These are phyloP conservation scores for Pseudocercospora fuligena DNA, from an alignment of 2,329 filamentous ascomycete genomes.

Conservation along the genomic window DNA sequence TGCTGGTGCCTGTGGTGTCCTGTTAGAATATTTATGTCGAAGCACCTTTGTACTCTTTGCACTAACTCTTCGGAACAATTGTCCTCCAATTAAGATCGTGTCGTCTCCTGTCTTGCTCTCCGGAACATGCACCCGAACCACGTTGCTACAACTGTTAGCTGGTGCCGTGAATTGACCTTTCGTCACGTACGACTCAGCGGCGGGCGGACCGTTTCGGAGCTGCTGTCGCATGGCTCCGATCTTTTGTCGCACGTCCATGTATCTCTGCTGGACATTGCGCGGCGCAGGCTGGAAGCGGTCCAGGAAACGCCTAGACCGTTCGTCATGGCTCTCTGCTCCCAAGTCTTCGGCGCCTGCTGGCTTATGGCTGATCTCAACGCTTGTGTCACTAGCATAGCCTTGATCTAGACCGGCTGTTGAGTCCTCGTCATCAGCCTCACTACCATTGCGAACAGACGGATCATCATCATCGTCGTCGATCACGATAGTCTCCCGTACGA, in stretches of 20 bases:
- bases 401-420: slow-evolving; percentile 24
- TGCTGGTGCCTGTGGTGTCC: slow-evolving; percentile 9
- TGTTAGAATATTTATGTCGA: neutral
- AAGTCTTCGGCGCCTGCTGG: slow-evolving; percentile 35
- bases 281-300: slow-evolving; percentile 26
- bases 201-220: slow-evolving; percentile 23
- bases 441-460: slow-evolving; percentile 32
- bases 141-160: slow-evolving; percentile 19
- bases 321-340: slow-evolving; percentile 37
- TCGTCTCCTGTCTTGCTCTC: slow-evolving; percentile 17
- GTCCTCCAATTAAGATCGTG: slow-evolving; percentile 23
- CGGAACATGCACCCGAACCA: slow-evolving; percentile 26
- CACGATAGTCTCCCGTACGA: slow-evolving; percentile 67
- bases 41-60: neutral
- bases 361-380: slow-evolving; percentile 37
- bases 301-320: slow-evolving; percentile 28
- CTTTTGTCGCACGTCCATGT: slow-evolving; percentile 27
- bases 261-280: slow-evolving; percentile 22
- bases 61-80: slow-evolving; percentile 22
- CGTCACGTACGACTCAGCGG: slow-evolving; percentile 17
- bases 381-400: slow-evolving; percentile 35
- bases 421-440: slow-evolving; percentile 31
- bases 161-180: neutral
- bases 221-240: slow-evolving; percentile 29
- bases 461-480: slow-evolving; percentile 65